Conservation (phyloP, 2,329 filamentous ascomycete species). For the Aspergillus pseudoviridinutans region DNA sequence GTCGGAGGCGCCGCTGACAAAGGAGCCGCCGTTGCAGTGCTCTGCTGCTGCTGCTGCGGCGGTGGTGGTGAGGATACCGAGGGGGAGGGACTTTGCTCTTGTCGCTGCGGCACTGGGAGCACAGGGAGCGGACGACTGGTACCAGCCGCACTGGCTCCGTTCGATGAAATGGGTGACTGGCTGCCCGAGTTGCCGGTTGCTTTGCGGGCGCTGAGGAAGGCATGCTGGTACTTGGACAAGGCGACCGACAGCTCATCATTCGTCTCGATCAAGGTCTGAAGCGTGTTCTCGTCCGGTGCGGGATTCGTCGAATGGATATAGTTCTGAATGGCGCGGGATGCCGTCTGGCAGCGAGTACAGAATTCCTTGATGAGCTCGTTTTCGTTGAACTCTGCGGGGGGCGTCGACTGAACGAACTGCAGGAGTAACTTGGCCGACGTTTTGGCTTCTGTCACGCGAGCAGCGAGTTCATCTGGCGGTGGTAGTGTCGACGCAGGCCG, state of each 20-base stretch:
- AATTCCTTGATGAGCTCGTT: slow-evolving; percentile 96
- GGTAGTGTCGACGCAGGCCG: slow-evolving; percentile 53
- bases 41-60: neutral
- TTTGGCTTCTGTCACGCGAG: slow-evolving; percentile 81
- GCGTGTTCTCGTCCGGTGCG: slow-evolving; percentile 83
- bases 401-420: slow-evolving; percentile 84
- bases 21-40: slow-evolving; percentile 7
- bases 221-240: slow-evolving; percentile 78
- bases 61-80: neutral
- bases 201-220: slow-evolving; percentile 59
- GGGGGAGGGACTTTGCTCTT: slow-evolving; percentile 11
- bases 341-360: slow-evolving; percentile 75
- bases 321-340: slow-evolving; percentile 73
- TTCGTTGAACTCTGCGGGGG: slow-evolving; percentile 66
- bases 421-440: slow-evolving; percentile 89
- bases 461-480: slow-evolving; percentile 69
- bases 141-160: slow-evolving; percentile 13
- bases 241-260: slow-evolving; percentile 86
- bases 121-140: slow-evolving; percentile 12
- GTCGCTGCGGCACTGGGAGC: slow-evolving; percentile 13
- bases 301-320: slow-evolving; percentile 82
- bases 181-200: slow-evolving; percentile 18
- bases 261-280: slow-evolving; percentile 88
- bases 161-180: slow-evolving; percentile 16
- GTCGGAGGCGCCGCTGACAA: slow-evolving; percentile 8